Evolutionary conservation across 1,139 yeast genomes (phyloP).

Genomic region (Trichomonascaceae sp.): DNA sequence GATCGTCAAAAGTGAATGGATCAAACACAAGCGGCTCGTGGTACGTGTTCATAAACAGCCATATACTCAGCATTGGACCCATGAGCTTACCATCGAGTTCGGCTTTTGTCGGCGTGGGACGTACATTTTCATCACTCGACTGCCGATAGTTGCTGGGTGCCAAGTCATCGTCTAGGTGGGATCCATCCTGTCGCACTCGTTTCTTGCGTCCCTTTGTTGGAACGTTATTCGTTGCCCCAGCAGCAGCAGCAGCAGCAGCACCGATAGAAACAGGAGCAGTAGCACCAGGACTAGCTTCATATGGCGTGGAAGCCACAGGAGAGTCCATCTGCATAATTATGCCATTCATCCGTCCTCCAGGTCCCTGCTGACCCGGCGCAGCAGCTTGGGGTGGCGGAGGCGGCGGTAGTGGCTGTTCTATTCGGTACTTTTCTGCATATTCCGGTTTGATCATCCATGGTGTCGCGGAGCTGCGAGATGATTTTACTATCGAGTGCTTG

Average conservation of each 20-base stretch:
- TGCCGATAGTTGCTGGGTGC: not conserved
- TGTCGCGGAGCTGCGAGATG: slow-evolving; percentile 59
- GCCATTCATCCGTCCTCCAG: too few relatives aligned
- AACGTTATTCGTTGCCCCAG: slow-evolving; percentile 1
- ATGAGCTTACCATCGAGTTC: not conserved
- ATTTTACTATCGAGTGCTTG: slow-evolving; percentile 48
- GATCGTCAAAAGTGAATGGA: slow-evolving; percentile 72
- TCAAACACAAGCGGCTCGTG: slow-evolving; percentile 51
- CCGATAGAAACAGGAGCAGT: slow-evolving; percentile 1
- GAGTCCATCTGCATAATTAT: too few relatives aligned
- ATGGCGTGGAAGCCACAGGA: too few relatives aligned
- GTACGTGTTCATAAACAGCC: slow-evolving; percentile 67
- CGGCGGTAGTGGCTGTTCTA: too few relatives aligned
- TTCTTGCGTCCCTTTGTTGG: slow-evolving; percentile 1
- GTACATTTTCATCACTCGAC: too few relatives aligned
- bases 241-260: slow-evolving; percentile 1
- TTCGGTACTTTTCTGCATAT: slow-evolving; percentile 31
- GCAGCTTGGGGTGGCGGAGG: too few relatives aligned
- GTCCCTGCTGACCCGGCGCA: too few relatives aligned
- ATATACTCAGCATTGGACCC: slow-evolving; percentile 37
- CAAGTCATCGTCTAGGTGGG: not conserved
- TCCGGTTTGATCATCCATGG: slow-evolving; percentile 92
- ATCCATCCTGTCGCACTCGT: not conserved
- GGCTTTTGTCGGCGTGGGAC: too few relatives aligned
- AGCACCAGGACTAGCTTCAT: too few relatives aligned